These are phyloP conservation scores for Sporobolomyces roseus DNA, from an alignment of 768 basidiomycete species.

Conservation along the genomic window DNA sequence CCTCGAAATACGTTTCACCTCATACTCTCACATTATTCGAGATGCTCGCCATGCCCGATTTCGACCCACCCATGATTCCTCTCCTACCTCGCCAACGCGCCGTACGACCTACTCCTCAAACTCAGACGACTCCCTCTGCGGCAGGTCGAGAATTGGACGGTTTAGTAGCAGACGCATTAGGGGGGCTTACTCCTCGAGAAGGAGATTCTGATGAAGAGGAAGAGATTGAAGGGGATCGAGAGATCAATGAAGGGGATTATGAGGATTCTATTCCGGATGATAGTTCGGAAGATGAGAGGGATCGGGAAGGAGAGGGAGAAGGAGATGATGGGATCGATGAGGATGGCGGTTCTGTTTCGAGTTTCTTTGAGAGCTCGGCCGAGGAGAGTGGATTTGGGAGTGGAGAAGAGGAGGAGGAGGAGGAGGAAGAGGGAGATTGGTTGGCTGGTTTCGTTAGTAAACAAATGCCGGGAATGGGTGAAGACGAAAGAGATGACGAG, in stretches of 20 bases:
- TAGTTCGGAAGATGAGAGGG: constrained; percentile 13
- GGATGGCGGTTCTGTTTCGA: constrained; percentile 13
- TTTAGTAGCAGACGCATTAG: constrained; percentile 7
- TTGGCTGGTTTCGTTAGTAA: constrained; percentile 22
- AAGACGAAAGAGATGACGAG: background rate
- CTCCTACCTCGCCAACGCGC: constrained; percentile 11
- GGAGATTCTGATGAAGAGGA: background rate
- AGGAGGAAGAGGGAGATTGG: constrained; percentile 21
- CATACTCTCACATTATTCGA: constrained; percentile 19
- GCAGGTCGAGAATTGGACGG: constrained; percentile 16
- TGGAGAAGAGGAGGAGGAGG: constrained; percentile 12
- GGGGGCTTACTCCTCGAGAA: background rate
- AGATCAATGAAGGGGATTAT: constrained; percentile 10
- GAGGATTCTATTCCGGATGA: constrained; percentile 37
- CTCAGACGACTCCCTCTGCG: background rate
- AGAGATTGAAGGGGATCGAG: background rate
- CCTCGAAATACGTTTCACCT: background rate
- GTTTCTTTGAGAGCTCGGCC: constrained; percentile 26
- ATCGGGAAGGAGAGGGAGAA: background rate
- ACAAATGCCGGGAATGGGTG: constrained; percentile 29
- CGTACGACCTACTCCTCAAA: background rate
- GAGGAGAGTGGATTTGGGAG: constrained; percentile 10
- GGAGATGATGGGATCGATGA: background rate
- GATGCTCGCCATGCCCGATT: constrained; percentile 17
- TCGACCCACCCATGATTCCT: constrained; percentile 33